Evolutionary conservation across 192 early-diverging fungal species (phyloP).

Genomic region (Piromyces sp.): DNA sequence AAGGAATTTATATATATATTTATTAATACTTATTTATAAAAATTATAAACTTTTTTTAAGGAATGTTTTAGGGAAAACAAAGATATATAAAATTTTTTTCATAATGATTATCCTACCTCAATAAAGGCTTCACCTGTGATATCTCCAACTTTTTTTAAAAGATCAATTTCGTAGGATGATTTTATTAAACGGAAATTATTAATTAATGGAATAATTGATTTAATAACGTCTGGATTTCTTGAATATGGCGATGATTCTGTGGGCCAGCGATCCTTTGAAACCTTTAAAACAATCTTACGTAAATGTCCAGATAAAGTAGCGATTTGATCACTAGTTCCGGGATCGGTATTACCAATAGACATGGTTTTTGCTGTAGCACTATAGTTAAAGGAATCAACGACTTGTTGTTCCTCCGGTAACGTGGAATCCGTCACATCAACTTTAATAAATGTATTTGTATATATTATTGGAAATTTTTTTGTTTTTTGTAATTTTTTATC

Average conservation of each 20-base stretch:
- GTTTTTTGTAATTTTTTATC: not conserved
- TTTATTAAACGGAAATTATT: conserved; percentile 65
- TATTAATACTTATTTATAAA: no score
- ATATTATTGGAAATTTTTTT: not conserved
- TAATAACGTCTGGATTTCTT: not conserved
- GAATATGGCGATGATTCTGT: not conserved
- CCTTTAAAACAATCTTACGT: not conserved
- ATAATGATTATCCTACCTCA: no score
- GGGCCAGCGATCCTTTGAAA: not conserved
- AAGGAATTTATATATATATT: no score
- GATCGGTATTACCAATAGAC: not conserved
- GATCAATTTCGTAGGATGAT: conserved; percentile 48
- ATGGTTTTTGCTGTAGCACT: not conserved
- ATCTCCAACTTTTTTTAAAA: conserved; percentile 60
- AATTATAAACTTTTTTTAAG: no score
- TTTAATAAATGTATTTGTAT: not conserved
- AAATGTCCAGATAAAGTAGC: not conserved
- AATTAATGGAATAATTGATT: conserved; percentile 40
- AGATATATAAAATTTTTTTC: no score
- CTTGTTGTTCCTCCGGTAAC: not conserved
- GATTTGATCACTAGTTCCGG: not conserved
- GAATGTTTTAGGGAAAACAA: no score
- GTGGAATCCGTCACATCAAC: not conserved
- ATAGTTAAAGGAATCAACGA: not conserved
- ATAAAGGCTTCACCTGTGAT: conserved; percentile 68